These are phyloP conservation scores for Gentiana dahurica DNA, from an alignment of 257 asterid species.

Conservation along the genomic window DNA sequence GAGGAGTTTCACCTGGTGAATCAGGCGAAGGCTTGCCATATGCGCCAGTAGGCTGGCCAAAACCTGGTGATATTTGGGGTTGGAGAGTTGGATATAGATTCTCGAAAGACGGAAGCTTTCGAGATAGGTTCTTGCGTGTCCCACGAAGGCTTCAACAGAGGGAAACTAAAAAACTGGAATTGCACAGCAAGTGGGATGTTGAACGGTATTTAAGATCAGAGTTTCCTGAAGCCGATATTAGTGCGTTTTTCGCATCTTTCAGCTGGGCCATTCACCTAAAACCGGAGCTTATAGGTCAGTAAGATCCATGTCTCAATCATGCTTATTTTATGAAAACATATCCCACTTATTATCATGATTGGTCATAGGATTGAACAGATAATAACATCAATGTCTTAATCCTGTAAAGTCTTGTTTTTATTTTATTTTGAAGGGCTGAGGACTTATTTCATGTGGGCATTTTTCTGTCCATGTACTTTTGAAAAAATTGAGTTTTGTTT, in stretches of 20 bases:
- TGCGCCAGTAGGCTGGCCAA: slow-evolving; percentile 42
- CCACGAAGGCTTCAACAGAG: slow-evolving; percentile 28
- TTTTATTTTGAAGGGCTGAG: no score
- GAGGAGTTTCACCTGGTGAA: slow-evolving; percentile 10
- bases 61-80: slow-evolving; percentile 36
- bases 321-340: no score
- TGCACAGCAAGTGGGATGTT: slow-evolving; percentile 22
- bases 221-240: slow-evolving; percentile 26
- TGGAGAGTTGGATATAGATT: slow-evolving; percentile 33
- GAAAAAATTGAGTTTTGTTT: no score
- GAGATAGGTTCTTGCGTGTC: slow-evolving; percentile 21
- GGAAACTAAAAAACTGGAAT: slow-evolving; percentile 15
- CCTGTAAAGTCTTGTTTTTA: no score
- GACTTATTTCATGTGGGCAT: no score
- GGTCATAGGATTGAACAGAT: no score
- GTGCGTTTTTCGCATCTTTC: slow-evolving; percentile 26
- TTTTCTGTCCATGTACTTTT: no score
- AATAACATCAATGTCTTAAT: no score
- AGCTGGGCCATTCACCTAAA: slow-evolving; percentile 28
- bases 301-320: no score
- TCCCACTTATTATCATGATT: no score
- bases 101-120: slow-evolving; percentile 13
- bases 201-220: slow-evolving; percentile 13
- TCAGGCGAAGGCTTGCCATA: slow-evolving; percentile 35
- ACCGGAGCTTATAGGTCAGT: no score